Conservation (phyloP, 441 rosid genomes). For the Gossypium laxum region DNA sequence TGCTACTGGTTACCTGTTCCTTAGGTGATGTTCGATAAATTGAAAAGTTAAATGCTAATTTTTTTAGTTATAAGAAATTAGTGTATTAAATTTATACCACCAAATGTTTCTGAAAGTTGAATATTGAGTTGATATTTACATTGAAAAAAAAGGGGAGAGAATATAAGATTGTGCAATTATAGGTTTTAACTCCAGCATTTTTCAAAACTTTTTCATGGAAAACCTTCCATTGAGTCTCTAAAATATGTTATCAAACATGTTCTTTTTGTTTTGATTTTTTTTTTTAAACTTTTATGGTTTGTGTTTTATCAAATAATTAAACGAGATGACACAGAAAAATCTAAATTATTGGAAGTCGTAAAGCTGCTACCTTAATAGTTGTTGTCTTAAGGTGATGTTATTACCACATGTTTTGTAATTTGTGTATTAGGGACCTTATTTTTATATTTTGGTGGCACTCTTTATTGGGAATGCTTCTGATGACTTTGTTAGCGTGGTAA, state of each 20-base stretch:
- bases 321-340: not conserved
- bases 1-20: not conserved
- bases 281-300: not conserved
- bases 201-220: not conserved
- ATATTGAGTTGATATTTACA: not conserved
- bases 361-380: not conserved
- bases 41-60: not conserved
- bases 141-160: not conserved
- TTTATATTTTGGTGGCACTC: constrained; percentile 2
- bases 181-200: not conserved
- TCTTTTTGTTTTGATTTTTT: not conserved
- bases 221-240: not conserved
- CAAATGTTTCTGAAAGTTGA: not conserved
- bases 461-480: constrained; percentile 4
- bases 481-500: constrained; percentile 3
- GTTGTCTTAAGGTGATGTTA: not conserved
- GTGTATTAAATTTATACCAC: not conserved
- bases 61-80: not conserved
- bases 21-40: not conserved
- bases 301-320: not conserved
- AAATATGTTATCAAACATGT: not conserved
- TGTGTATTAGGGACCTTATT: not conserved
- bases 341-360: not conserved
- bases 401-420: not conserved
- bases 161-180: not conserved